These are phyloP conservation scores for Huntiella moniliformis DNA, from an alignment of 2,329 filamentous ascomycete genomes.

Conservation along the genomic window DNA sequence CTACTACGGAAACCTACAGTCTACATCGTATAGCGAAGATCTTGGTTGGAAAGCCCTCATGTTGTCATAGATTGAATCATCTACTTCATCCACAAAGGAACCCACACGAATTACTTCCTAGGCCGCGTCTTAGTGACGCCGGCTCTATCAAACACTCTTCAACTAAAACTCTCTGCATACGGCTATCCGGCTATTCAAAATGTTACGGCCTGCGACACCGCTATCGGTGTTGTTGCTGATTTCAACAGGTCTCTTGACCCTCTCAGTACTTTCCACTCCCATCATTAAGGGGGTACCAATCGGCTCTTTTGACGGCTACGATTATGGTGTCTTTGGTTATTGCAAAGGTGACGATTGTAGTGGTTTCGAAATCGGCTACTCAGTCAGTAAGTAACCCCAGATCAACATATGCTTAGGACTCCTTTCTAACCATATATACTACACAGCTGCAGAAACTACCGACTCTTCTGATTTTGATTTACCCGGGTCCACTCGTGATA, in stretches of 20 bases:
- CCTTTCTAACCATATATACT: background rate
- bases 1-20: background rate
- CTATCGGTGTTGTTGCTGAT: conserved; percentile 67
- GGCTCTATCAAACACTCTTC: conserved; percentile 16
- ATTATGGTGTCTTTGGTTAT: conserved; percentile 85
- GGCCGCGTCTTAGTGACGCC: conserved; percentile 28
- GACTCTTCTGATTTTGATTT: conserved; percentile 35
- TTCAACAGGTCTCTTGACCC: conserved; percentile 68
- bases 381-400: conserved; percentile 41
- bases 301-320: conserved; percentile 54
- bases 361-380: conserved; percentile 65
- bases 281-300: conserved; percentile 73
- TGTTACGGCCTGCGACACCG: conserved; percentile 85
- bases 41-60: too few species aligned
- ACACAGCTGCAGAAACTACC: conserved; percentile 12
- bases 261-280: conserved; percentile 81
- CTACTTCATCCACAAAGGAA: too few species aligned
- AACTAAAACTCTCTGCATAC: background rate
- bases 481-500: conserved; percentile 31
- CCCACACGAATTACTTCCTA: too few species aligned
- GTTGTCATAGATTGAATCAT: too few species aligned
- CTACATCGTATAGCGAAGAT: too few species aligned
- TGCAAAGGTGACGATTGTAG: conserved; percentile 50
- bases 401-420: conserved; percentile 13
- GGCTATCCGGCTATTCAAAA: conserved; percentile 19